A percentile compares a stretch with the other conserved stretches of the same genome.
phyloP scores from a whole-genome alignment of 345 rosid genomes.

The Kandelia obovata region DNA sequence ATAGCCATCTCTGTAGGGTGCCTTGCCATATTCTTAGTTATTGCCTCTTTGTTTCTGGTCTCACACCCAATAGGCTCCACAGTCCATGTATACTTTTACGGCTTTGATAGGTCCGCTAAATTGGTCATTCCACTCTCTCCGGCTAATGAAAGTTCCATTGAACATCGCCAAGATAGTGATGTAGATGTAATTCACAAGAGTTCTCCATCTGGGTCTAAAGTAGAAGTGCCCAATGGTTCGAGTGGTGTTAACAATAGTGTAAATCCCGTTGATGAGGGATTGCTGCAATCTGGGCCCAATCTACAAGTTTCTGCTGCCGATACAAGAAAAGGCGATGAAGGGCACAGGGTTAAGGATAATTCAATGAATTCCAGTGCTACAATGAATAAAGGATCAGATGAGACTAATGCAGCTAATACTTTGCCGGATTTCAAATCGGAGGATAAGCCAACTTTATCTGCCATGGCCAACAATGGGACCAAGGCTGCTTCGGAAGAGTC shows the following conservation, averaged over 20 bases:
- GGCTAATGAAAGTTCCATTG: conserved; percentile 17
- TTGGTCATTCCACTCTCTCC: conserved; percentile 25
- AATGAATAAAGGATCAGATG: conserved; percentile 23
- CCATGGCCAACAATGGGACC: conserved; percentile 12
- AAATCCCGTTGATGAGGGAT: background rate
- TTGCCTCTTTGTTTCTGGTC: conserved; percentile 65
- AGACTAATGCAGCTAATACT: conserved; percentile 22
- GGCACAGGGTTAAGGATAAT: conserved; percentile 3
- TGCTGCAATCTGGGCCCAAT: conserved; percentile 11
- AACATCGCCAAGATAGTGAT: conserved; percentile 5
- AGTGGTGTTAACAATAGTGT: conserved; percentile 20
- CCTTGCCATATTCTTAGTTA: conserved; percentile 54
- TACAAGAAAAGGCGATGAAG: conserved; percentile 20
- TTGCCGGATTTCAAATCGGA: conserved; percentile 22
- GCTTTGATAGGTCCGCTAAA: conserved; percentile 37
- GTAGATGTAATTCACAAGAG: conserved; percentile 20
- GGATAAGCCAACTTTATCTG: conserved; percentile 16
- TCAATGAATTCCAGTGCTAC: conserved; percentile 21
- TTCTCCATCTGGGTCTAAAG: conserved; percentile 25
- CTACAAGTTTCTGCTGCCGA: conserved; percentile 12
- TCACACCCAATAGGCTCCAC: conserved; percentile 58
- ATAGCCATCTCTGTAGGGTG: conserved; percentile 58
- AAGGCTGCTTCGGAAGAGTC: conserved; percentile 37
- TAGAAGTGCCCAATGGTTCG: conserved; percentile 7
- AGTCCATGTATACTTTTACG: conserved; percentile 51